Evolutionary conservation across 2,329 filamentous ascomycete genomes (phyloP).

Genomic region (Cladophialophora immunda): DNA sequence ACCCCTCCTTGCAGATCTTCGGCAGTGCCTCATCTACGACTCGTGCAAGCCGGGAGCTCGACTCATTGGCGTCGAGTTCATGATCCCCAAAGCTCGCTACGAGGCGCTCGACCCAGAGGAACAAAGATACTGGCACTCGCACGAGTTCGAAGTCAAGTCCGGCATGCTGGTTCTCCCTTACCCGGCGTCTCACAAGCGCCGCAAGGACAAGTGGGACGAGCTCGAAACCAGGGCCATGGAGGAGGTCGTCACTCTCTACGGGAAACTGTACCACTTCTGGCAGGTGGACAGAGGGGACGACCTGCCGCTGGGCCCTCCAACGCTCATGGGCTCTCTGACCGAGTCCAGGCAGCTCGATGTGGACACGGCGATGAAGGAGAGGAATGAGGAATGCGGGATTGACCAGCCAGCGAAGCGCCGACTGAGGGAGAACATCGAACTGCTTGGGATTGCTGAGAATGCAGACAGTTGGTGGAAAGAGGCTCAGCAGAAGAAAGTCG

Average conservation of each 20-base stretch:
- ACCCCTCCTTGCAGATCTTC: constrained; percentile 63
- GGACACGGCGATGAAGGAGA: constrained; percentile 54
- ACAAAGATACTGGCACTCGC: constrained; percentile 57
- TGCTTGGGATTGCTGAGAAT: constrained; percentile 53
- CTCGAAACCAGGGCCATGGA: constrained; percentile 85
- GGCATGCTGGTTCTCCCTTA: constrained; percentile 83
- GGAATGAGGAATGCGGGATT: constrained; percentile 64
- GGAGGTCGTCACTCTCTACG: constrained; percentile 73
- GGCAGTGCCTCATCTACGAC: constrained; percentile 89
- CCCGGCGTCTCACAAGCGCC: constrained; percentile 52
- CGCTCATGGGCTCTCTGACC: constrained; percentile 70
- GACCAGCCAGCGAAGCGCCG: constrained; percentile 62
- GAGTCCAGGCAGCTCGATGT: constrained; percentile 43
- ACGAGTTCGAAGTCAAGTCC: constrained; percentile 76
- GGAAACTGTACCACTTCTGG: constrained; percentile 88
- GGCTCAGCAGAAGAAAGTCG: constrained; percentile 30
- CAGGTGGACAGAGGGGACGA: constrained; percentile 70
- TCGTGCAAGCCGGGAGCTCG: constrained; percentile 70
- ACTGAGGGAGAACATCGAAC: constrained; percentile 61
- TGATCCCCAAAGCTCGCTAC: constrained; percentile 77
- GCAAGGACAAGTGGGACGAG: constrained; percentile 72
- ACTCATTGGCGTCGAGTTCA: constrained; percentile 83
- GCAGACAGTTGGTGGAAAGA: constrained; percentile 60
- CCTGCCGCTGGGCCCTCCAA: constrained; percentile 67
- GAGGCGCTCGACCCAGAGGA: constrained; percentile 71